phyloP scores from a whole-genome alignment of 139 green algal genomes.

The Zygnema circumcarinatum region DNA sequence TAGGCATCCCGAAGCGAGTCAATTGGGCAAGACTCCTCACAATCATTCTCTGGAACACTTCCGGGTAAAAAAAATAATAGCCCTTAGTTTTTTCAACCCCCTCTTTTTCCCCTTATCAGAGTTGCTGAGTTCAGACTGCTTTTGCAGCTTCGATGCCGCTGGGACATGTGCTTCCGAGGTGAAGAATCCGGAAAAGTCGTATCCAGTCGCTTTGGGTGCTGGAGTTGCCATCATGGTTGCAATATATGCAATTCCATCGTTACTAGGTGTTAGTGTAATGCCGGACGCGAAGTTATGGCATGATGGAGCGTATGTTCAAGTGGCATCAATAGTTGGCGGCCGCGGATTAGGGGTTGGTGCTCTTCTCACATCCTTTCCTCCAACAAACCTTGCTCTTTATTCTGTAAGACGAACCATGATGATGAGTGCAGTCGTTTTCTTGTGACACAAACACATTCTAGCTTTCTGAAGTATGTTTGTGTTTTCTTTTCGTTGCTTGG shows the following conservation, averaged over 20 bases:
- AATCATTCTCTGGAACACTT: slow-evolving; percentile 59
- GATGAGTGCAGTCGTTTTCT: too few species aligned
- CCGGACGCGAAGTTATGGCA: slow-evolving; percentile 33
- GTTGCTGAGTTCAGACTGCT: not conserved
- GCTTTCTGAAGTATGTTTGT: too few species aligned
- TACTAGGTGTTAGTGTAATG: slow-evolving; percentile 54
- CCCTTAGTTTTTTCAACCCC: not conserved
- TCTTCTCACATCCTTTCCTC: not conserved
- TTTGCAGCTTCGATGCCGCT: slow-evolving; percentile 42
- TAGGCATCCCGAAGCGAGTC: not conserved
- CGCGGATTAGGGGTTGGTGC: slow-evolving; percentile 29
- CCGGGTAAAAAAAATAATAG: slow-evolving; percentile 39
- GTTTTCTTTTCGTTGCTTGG: not conserved
- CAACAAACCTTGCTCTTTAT: too few species aligned
- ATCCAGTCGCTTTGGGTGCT: slow-evolving; percentile 41
- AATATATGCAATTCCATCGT: slow-evolving; percentile 23
- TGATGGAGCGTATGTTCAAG: slow-evolving; percentile 45
- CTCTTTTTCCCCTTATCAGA: not conserved
- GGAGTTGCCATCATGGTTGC: slow-evolving; percentile 31
- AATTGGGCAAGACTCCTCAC: slow-evolving; percentile 52
- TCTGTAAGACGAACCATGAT: too few species aligned
- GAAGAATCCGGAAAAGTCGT: slow-evolving; percentile 9
- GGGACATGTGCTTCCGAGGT: slow-evolving; percentile 50
- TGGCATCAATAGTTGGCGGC: slow-evolving; percentile 44
- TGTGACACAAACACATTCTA: too few species aligned